Conservation (phyloP, 1,284 basidiomycete genomes). For the Tausonia pullulans region DNA sequence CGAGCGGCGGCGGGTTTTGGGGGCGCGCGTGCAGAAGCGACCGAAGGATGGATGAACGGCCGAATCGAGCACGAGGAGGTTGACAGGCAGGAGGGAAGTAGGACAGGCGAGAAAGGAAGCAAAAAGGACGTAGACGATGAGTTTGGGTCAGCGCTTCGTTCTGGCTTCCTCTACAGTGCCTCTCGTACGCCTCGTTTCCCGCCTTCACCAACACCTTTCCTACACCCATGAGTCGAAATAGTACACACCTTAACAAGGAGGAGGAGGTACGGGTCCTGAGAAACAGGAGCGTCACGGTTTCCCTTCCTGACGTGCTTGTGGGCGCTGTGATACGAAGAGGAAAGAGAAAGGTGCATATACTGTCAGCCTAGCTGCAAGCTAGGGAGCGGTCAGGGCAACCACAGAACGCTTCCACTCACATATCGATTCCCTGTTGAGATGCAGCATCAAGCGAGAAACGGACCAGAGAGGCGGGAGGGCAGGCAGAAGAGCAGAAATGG, state of each 20-base stretch:
- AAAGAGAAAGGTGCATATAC: background rate
- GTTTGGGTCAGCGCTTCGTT: too few relatives aligned
- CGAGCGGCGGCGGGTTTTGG: too few relatives aligned
- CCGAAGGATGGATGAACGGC: background rate
- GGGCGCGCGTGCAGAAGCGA: too few relatives aligned
- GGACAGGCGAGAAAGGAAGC: background rate
- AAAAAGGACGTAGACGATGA: background rate
- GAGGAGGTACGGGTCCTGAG: slow-evolving; percentile 97
- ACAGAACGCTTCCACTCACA: background rate
- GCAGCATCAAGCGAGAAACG: too few relatives aligned
- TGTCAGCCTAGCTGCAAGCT: too few relatives aligned
- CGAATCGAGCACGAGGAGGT: too few relatives aligned
- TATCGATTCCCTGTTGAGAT: background rate
- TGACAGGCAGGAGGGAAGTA: background rate
- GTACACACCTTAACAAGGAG: slow-evolving; percentile 84
- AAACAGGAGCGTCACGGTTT: slow-evolving; percentile 86
- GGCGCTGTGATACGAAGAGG: background rate
- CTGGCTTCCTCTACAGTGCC: too few relatives aligned
- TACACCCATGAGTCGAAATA: too few relatives aligned
- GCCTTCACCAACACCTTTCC: too few relatives aligned
- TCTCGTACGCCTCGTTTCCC: too few relatives aligned
- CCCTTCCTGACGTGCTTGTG: slow-evolving; percentile 84
- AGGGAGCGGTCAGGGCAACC: background rate
- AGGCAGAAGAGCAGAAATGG: background rate
- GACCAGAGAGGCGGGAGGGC: too few relatives aligned